Conservation (phyloP, 1,284 basidiomycete species). For the Ceratobasidium sp. region DNA sequence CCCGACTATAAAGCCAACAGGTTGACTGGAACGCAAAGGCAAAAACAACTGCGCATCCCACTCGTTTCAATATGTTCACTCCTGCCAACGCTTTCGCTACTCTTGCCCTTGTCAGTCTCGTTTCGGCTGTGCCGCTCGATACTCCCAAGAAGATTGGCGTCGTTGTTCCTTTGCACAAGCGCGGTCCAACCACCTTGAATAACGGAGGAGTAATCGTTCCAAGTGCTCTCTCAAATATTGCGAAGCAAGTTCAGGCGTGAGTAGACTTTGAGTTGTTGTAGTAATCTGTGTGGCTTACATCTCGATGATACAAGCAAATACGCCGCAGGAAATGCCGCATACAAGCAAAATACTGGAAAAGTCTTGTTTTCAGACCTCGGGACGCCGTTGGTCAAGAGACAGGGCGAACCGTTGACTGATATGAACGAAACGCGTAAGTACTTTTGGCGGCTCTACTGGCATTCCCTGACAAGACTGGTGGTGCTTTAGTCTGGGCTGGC, state of each 20-base stretch:
- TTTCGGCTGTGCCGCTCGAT: conserved; percentile 12
- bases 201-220: neutral
- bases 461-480: neutral
- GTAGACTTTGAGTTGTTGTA: neutral
- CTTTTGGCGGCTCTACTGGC: too few relatives aligned
- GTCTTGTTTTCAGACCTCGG: conserved; percentile 6
- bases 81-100: conserved; percentile 11
- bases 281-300: neutral
- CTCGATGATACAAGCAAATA: conserved; percentile 9
- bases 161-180: conserved; percentile 19
- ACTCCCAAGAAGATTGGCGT: conserved; percentile 10
- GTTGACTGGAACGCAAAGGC: neutral
- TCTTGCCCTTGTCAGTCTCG: neutral
- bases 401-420: conserved; percentile 16
- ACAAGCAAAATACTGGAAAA: conserved; percentile 5
- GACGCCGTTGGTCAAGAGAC: neutral
- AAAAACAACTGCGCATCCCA: neutral
- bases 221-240: neutral
- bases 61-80: conserved; percentile 12
- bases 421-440: neutral
- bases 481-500: conserved; percentile 14
- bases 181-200: neutral
- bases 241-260: neutral
- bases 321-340: conserved; percentile 24
- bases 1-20: neutral